phyloP scores from a whole-genome alignment of 1,284 basidiomycete genomes.

The Moniliophthora roreri region DNA sequence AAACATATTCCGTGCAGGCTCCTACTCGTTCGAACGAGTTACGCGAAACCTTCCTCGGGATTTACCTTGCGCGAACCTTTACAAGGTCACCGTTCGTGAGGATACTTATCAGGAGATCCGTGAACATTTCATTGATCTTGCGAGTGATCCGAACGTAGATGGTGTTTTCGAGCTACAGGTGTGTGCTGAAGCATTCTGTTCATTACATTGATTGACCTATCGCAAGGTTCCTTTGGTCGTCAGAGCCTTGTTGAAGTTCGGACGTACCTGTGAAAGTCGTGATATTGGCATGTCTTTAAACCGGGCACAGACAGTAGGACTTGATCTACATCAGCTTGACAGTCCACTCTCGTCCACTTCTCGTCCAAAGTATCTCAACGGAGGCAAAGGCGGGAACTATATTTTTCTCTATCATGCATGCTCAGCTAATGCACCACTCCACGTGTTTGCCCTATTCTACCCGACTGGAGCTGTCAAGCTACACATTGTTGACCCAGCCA shows the following conservation, averaged over 20 bases:
- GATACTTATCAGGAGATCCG: slow-evolving; percentile 83
- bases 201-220: slow-evolving; percentile 10
- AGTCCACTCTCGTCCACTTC: slow-evolving; percentile 54
- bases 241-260: slow-evolving; percentile 83
- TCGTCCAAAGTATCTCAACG: slow-evolving; percentile 75
- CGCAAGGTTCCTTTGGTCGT: slow-evolving; percentile 80
- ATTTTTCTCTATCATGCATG: slow-evolving; percentile 92
- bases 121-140: slow-evolving; percentile 89
- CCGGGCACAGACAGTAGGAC: slow-evolving; percentile 80
- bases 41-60: slow-evolving; percentile 82
- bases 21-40: slow-evolving; percentile 77
- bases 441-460: slow-evolving; percentile 90
- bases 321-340: slow-evolving; percentile 86
- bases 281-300: slow-evolving; percentile 76
- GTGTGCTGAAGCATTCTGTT: slow-evolving; percentile 14
- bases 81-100: slow-evolving; percentile 84
- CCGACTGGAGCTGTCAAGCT: slow-evolving; percentile 74
- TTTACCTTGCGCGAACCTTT: slow-evolving; percentile 77
- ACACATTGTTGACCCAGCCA: slow-evolving; percentile 90
- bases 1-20: slow-evolving; percentile 65
- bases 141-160: slow-evolving; percentile 94
- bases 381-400: slow-evolving; percentile 75
- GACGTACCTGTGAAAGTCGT: slow-evolving; percentile 78
- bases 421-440: slow-evolving; percentile 72
- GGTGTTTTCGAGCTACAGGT: slow-evolving; percentile 95